phyloP scores from a whole-genome alignment of 306 rosid species.

The Ziziphus jujuba region DNA sequence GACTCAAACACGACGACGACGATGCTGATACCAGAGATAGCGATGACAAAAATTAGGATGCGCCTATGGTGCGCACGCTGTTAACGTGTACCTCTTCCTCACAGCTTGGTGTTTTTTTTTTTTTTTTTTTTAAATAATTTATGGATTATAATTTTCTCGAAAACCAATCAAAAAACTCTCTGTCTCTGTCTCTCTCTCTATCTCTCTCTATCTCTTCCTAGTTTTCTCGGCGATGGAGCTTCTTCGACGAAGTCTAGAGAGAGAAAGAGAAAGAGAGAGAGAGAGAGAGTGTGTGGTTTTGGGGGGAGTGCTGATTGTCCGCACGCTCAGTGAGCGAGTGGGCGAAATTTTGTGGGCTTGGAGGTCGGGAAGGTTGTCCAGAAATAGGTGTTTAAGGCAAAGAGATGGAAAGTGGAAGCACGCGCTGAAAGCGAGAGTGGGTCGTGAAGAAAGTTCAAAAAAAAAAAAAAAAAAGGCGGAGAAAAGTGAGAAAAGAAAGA shows the following conservation, averaged over 20 bases:
- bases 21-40: background rate
- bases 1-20: background rate
- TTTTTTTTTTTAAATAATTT: too few relatives aligned
- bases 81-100: constrained; percentile 12
- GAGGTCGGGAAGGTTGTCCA: background rate
- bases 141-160: background rate
- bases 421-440: constrained; percentile 38
- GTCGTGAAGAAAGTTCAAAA: constrained; percentile 1
- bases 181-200: constrained; percentile 21
- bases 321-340: constrained; percentile 33
- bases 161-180: constrained; percentile 17
- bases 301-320: background rate
- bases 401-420: background rate
- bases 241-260: constrained; percentile 47
- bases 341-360: background rate
- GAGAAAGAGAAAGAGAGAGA: constrained; percentile 18
- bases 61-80: constrained; percentile 22
- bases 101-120: background rate
- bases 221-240: constrained; percentile 42
- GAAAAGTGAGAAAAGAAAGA: constrained; percentile 12
- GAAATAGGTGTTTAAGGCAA: too few relatives aligned
- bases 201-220: constrained; percentile 21
- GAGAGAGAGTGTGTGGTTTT: background rate
- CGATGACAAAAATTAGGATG: background rate
- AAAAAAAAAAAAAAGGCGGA: constrained; percentile 3